phyloP scores from a whole-genome alignment of 2,329 filamentous ascomycete genomes.

The Metarhizium rileyi region DNA sequence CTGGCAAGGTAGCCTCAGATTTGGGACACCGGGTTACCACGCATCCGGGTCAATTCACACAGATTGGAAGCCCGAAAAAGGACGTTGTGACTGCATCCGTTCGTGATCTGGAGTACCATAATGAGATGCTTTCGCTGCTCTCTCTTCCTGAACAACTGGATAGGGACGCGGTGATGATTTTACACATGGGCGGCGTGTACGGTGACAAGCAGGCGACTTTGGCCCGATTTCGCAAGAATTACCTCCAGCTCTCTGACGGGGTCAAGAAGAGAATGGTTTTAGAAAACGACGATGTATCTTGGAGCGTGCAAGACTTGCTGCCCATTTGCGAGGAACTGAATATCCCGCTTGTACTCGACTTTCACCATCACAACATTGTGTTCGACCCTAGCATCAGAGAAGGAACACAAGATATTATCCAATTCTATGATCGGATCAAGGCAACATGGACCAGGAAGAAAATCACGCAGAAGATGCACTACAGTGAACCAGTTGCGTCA shows the following conservation, averaged over 20 bases:
- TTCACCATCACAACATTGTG: constrained; percentile 90
- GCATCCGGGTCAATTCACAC: constrained; percentile 88
- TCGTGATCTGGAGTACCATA: constrained; percentile 79
- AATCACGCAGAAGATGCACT: constrained; percentile 95
- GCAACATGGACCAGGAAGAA: constrained; percentile 76
- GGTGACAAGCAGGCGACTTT: constrained; percentile 77
- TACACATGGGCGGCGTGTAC: constrained; percentile 88
- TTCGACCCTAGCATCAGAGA: constrained; percentile 70
- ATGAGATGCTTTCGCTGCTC: constrained; percentile 71
- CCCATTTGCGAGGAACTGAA: constrained; percentile 89
- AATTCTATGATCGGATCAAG: constrained; percentile 64
- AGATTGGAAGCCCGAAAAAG: constrained; percentile 72
- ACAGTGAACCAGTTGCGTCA: constrained; percentile 58
- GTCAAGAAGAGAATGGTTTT: constrained; percentile 77
- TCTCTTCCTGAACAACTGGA: constrained; percentile 68
- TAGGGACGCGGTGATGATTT: constrained; percentile 83
- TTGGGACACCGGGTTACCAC: constrained; percentile 79
- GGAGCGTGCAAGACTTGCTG: constrained; percentile 84
- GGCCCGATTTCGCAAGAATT: constrained; percentile 68
- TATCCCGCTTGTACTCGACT: constrained; percentile 87
- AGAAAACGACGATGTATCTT: constrained; percentile 90
- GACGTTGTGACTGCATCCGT: constrained; percentile 69
- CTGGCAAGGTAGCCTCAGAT: constrained; percentile 65
- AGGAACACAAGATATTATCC: constrained; percentile 72
- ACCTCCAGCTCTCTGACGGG: constrained; percentile 52